Base-by-base conservation (phyloP, 768 basidiomycete genomes). In the Mycena leptocephala region DNA sequence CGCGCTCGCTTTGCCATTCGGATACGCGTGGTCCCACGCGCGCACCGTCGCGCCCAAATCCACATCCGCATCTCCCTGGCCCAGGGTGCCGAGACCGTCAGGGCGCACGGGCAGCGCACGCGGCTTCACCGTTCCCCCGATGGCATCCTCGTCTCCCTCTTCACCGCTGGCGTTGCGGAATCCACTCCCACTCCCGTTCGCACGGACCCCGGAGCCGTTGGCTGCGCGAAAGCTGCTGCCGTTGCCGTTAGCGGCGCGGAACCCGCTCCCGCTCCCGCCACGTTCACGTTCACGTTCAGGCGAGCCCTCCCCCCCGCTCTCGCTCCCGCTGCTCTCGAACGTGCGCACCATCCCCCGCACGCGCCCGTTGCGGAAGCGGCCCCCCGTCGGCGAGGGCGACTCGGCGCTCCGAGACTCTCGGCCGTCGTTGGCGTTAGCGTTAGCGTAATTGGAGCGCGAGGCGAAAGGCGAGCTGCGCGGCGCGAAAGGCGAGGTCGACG, bases 261-360 rank as follows among this genome's bases (percentile, higher is more conserved):
- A 74, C 35, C 73, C 74, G 26, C 67, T 63, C 35, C 73, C 74
- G 26, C 67, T 63, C 22, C 62, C 70, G 5, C 16, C 41, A 20
- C 37, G 18, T 46, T 28, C 33, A 2, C 63, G 39, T 22, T 48
- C 72, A 10, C 72, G 35, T 43, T 78, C 77, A 10, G 76, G 76
- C 30, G 72, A 74, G n/a, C n/a, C n/a, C n/a, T n/a, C n/a, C n/a
- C n/a, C n/a, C 43, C 61, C 72, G 11, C 64, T 63, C 62, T 78
- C 77, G 46, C 77, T 78, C 43, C 77, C 77, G 28, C 77, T 78
- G 56, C 77, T 78, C 74, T 78, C 77, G 55, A 78, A 75, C 35
- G 70, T 58, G 53, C 77, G 70, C 32, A 78, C 77, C 77, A 78
- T 78, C 30, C 77, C 77, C 59, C 62, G 59, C 48, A 78, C 77